Base-by-base conservation (phyloP, 192 early-diverging fungal genomes). In the Cetraspora pellucida region DNA sequence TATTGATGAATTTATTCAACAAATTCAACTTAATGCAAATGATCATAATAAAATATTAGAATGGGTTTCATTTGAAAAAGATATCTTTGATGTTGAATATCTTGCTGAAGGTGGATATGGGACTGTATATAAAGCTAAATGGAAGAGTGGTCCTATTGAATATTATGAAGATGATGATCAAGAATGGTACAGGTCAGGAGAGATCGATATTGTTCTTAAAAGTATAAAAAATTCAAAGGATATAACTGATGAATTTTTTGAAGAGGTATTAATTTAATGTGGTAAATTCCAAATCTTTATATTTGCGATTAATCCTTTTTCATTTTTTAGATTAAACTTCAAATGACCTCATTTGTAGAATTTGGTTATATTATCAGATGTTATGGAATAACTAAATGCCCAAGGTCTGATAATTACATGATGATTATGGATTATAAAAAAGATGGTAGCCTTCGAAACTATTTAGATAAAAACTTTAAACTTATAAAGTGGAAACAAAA, bases 301-400 rank as follows among this genome's bases (percentile, higher is more conserved):
- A 17, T 52, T 17, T 17, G 3, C 50, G 3, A 52, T 52, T 52
- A 17, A 52, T 52, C 2, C 17, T 17, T 37, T 37, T 37, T 37
- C 7, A 37, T 60, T 19, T 10, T 44, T 44, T 64, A 64, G 61
- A 44, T 64, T 37, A 64, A 17, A 9, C 10, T 30, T 17, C 31
- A 64, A 16, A 19, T 19, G 19, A 37, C 19, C 7, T 60, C 11
- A 19, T 19, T 37, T 37, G 31, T 11, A 13, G 7, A 3, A 9
- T 0, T 5, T 43, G 17, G 17, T 31, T 4, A 10, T 11, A 28
- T 72, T n/a, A 31, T 37, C 52, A 25, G 17, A 54, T 50, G 45
- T 66, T 49, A 65, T 66, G 74, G 74, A 10, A 37, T 76, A 2
- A 65, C 74, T 11, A 43, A 55, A 65, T 13, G 49, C 13, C 74